Evolutionary conservation across 2,329 filamentous ascomycete genomes (phyloP), one percentile per base, ranked within the genome.

Genomic region (Aspergillus sp.): DNA sequence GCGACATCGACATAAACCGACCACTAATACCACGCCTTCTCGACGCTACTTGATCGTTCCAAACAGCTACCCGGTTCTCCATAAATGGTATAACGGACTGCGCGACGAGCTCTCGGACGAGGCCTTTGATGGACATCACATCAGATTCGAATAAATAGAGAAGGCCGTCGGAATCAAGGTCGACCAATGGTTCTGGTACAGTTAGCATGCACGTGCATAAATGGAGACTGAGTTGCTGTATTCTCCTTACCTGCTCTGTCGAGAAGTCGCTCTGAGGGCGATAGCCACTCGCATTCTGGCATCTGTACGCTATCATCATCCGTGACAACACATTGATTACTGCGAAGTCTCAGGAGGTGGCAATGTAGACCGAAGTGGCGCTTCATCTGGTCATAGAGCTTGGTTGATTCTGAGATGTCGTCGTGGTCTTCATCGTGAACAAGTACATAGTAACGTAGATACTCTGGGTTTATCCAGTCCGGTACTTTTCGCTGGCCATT

Each of bases 11-110:
- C 82, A 96, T 92, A 74, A 99, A 93, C n/a, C 92, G 87, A 11
- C 96, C 96, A 55, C 90, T 90, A 48, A 99, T 82, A 14, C 96
- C 96, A 68, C 91, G 87, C 57, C 96, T 84, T 58, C 91, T 85
- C 12, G 96, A 97, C 15, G 93, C 93, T 25, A 98, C 90, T 73
- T 98, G 93, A 68, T 99, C 95, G 69, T 99, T 99, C 96, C 95
- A 99, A 5, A 92, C 82, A 6, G 91, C 89, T 11, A 96, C 85
- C 63, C 90, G 88, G 56, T 93, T 89, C 76, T 99, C 95, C 96
- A 99, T 99, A 41, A 90, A 93, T 1, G 96, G 95, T 56, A 99
- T 83, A 52, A 99, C 87, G 1, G 93, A 98, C 72, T 98, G 93
- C 1, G 90, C 95, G 7, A 97, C 90, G 82, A 99, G 90, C 73